A percentile compares a stretch with the other conserved stretches of the same genome.
These are phyloP conservation scores for Camelina sativa DNA, from an alignment of 345 rosid species.

Conservation along the genomic window DNA sequence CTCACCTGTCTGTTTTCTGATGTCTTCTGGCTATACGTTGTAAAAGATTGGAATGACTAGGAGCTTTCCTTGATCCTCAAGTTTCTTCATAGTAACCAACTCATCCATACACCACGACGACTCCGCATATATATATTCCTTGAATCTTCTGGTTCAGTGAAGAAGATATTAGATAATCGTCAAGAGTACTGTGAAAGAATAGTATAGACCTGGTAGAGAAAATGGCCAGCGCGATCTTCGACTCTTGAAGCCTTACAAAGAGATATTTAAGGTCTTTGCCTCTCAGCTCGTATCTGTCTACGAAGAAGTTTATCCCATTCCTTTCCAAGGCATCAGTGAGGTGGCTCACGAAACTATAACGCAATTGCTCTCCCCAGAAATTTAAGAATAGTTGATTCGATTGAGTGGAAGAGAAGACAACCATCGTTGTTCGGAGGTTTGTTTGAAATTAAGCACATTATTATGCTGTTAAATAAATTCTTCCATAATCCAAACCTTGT, in stretches of 20 bases:
- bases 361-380: conserved; percentile 8
- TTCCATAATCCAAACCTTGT: too few relatives aligned
- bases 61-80: not conserved
- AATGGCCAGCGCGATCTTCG: not conserved
- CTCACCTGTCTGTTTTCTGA: not conserved
- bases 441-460: not conserved
- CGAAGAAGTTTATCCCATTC: not conserved
- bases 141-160: too few relatives aligned
- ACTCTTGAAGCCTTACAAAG: conserved; percentile 5
- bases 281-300: conserved; percentile 11
- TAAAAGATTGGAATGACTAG: conserved; percentile 1
- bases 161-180: too few relatives aligned
- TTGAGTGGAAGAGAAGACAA: not conserved
- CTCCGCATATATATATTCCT: not conserved
- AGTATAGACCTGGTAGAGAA: too few relatives aligned
- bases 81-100: not conserved
- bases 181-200: too few relatives aligned
- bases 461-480: too few relatives aligned
- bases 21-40: not conserved
- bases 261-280: conserved; percentile 18
- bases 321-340: conserved; percentile 1
- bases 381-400: not conserved
- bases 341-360: conserved; percentile 4
- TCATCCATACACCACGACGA: conserved; percentile 14
- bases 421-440: not conserved